Conservation (phyloP, 2,329 filamentous ascomycete species). For the Colletotrichum siamense region DNA sequence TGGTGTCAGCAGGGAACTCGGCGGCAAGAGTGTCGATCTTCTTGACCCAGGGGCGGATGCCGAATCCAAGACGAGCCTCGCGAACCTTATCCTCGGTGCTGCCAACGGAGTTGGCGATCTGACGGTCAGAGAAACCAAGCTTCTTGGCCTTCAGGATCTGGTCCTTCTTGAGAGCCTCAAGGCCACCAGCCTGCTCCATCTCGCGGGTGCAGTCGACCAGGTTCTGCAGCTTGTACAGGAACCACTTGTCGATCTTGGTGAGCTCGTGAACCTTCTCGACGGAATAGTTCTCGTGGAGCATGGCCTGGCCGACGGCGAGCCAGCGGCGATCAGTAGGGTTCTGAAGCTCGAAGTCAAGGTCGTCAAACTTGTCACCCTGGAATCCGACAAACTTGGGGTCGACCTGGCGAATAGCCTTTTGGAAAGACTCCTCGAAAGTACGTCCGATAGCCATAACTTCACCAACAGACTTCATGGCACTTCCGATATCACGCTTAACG, state of each 20-base stretch:
- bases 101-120: slow-evolving; percentile 87
- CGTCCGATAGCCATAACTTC: slow-evolving; percentile 99
- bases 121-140: slow-evolving; percentile 95
- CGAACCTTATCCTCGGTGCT: slow-evolving; percentile 90
- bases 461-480: slow-evolving; percentile 98
- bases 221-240: slow-evolving; percentile 97
- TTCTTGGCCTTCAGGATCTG: slow-evolving; percentile 93
- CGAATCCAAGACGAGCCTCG: slow-evolving; percentile 81
- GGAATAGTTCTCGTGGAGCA: slow-evolving; percentile 95
- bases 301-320: slow-evolving; percentile 96
- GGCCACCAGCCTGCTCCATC: slow-evolving; percentile 81
- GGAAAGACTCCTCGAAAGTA: slow-evolving; percentile 98
- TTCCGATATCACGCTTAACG: slow-evolving; percentile 96
- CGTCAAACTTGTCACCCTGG: slow-evolving; percentile 93
- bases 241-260: slow-evolving; percentile 99
- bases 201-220: slow-evolving; percentile 90
- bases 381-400: slow-evolving; percentile 92
- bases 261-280: slow-evolving; percentile 92
- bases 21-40: slow-evolving; percentile 97
- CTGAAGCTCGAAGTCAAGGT: slow-evolving; percentile 86
- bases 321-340: slow-evolving; percentile 97
- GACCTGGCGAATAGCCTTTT: slow-evolving; percentile 97
- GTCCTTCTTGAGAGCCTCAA: slow-evolving; percentile 87
- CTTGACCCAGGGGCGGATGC: slow-evolving; percentile 95
- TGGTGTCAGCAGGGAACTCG: slow-evolving; percentile 93